Conservation (phyloP, 2,329 filamentous ascomycete genomes). For the Plectosphaerella plurivora region DNA sequence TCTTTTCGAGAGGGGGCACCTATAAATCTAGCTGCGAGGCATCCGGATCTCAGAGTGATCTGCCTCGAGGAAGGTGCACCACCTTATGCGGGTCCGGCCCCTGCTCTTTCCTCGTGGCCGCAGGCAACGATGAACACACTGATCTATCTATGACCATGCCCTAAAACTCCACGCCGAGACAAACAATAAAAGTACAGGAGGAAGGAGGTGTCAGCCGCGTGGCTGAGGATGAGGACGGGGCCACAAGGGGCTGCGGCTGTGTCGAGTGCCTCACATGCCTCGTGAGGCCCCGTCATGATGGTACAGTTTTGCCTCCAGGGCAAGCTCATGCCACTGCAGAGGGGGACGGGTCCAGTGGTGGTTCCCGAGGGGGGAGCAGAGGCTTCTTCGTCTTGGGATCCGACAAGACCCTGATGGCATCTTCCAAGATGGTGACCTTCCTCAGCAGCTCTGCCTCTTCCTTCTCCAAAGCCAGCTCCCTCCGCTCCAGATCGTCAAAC, state of each 20-base stretch:
- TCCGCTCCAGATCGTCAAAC: slow-evolving; percentile 44
- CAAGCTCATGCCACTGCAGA: neutral
- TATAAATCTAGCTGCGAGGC: too few relatives aligned
- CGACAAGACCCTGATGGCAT: slow-evolving; percentile 43
- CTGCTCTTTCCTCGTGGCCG: neutral
- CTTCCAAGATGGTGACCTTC: slow-evolving; percentile 49
- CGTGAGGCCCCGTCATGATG: slow-evolving; percentile 1
- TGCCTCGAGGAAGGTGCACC: too few relatives aligned
- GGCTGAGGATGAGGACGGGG: neutral
- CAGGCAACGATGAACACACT: neutral
- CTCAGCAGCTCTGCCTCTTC: slow-evolving; percentile 39
- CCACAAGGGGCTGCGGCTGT: neutral
- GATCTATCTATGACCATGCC: neutral
- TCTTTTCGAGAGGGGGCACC: too few relatives aligned
- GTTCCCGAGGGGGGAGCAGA: slow-evolving; percentile 35
- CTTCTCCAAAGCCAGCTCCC: slow-evolving; percentile 43
- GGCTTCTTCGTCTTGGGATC: slow-evolving; percentile 55
- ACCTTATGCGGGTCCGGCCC: too few relatives aligned
- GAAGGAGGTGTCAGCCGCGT: too few relatives aligned
- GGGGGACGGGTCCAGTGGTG: slow-evolving; percentile 5
- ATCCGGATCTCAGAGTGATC: too few relatives aligned
- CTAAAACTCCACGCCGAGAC: neutral
- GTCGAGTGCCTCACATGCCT: neutral
- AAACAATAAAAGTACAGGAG: too few relatives aligned
- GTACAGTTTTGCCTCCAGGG: slow-evolving; percentile 14